phyloP scores from a whole-genome alignment of 495 filamentous ascomycete species.

The Neurospora sp. region DNA sequence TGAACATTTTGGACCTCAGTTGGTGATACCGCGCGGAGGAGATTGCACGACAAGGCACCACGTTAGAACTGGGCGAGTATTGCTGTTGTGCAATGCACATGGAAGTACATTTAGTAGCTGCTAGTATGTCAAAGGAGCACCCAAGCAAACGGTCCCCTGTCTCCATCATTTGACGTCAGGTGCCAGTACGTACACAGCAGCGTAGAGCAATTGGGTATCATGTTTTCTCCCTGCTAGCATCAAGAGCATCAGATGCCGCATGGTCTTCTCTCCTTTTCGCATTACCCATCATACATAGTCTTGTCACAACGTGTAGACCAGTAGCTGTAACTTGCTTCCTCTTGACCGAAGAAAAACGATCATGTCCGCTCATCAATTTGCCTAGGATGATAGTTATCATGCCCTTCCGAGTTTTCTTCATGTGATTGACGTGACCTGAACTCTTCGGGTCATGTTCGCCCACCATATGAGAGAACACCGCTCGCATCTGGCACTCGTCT shows the following conservation, averaged over 20 bases:
- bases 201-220: not conserved
- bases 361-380: not conserved
- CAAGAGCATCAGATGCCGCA: not conserved
- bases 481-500: not conserved
- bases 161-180: not conserved
- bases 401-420: not conserved
- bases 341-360: not conserved
- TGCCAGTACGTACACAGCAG: not conserved
- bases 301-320: not conserved
- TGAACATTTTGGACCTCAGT: slow-evolving; percentile 9
- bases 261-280: not conserved
- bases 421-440: not conserved
- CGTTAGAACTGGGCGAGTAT: not conserved
- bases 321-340: not conserved
- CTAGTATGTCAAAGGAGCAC: not conserved
- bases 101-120: not conserved
- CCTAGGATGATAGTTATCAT: not conserved
- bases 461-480: not conserved
- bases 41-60: not conserved
- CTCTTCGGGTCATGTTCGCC: not conserved
- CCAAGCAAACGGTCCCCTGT: not conserved
- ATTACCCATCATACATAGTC: not conserved
- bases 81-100: not conserved
- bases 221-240: not conserved
- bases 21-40: not conserved